Evolutionary conservation across 441 rosid genomes (phyloP).

Genomic region (Adansonia rubrostipa): DNA sequence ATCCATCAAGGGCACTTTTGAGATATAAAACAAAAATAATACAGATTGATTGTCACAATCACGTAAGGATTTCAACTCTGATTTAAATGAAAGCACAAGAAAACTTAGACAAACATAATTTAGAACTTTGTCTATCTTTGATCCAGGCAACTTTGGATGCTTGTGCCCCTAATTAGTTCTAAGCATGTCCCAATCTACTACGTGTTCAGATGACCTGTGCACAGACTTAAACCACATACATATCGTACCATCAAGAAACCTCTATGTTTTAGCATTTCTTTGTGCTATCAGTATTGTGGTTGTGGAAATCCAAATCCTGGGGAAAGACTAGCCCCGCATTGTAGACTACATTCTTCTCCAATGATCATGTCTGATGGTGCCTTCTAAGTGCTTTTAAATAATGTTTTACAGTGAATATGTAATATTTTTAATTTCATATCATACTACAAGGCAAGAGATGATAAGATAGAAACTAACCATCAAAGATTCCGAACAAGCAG

Average conservation of each 20-base stretch:
- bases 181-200: not conserved
- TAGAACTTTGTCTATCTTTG: not conserved
- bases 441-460: constrained; percentile 22
- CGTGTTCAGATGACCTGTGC: not conserved
- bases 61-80: not conserved
- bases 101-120: not conserved
- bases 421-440: constrained; percentile 16
- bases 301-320: constrained; percentile 11
- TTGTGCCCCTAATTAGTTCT: not conserved
- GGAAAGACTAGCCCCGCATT: constrained; percentile 9
- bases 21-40: not conserved
- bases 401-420: constrained; percentile 7
- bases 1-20: not conserved
- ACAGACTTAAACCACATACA: not conserved
- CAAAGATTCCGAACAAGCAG: constrained; percentile 95
- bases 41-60: not conserved
- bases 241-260: not conserved
- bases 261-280: constrained; percentile 12
- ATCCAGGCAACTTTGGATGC: not conserved
- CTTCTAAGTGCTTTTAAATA: not conserved
- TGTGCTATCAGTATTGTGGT: constrained; percentile 19
- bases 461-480: constrained; percentile 63
- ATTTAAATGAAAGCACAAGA: constrained; percentile 5
- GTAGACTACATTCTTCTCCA: not conserved
- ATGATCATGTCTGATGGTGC: not conserved